These are phyloP conservation scores for Glycine tomentella DNA, from an alignment of 306 rosid species.

Conservation along the genomic window DNA sequence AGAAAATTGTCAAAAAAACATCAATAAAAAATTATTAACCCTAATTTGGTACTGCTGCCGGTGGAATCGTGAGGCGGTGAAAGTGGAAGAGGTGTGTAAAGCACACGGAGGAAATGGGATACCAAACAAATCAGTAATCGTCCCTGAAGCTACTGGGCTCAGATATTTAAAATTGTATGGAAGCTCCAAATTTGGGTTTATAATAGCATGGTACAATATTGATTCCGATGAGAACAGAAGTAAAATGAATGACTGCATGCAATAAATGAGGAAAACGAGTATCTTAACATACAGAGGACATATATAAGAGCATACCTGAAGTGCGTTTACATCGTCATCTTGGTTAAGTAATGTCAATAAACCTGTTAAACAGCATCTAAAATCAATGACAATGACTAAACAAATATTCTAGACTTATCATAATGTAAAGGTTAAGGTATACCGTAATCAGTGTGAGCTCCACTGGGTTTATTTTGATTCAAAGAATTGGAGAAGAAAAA, in stretches of 20 bases:
- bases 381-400: constrained; percentile 38
- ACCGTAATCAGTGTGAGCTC: constrained; percentile 97
- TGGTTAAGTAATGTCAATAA: constrained; percentile 89
- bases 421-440: constrained; percentile 42
- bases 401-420: constrained; percentile 23
- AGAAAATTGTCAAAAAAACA: too few relatives aligned
- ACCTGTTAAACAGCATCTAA: constrained; percentile 60
- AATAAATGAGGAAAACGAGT: constrained; percentile 3
- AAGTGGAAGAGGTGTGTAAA: too few relatives aligned
- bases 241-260: constrained; percentile 14
- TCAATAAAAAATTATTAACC: too few relatives aligned
- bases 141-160: not conserved
- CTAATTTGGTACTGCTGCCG: too few relatives aligned
- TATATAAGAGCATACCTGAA: constrained; percentile 65
- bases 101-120: not conserved
- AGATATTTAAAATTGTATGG: not conserved
- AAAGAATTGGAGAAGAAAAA: constrained; percentile 39
- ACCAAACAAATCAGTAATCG: not conserved
- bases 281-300: not conserved
- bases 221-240: not conserved
- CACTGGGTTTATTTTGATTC: constrained; percentile 60
- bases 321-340: constrained; percentile 83
- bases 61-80: too few relatives aligned
- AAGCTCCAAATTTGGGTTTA: too few relatives aligned
- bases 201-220: too few relatives aligned